Percentiles rank a stretch among this genome's conserved stretches.
phyloP scores from a whole-genome alignment of 495 filamentous ascomycete genomes.

The Neurospora sp. region DNA sequence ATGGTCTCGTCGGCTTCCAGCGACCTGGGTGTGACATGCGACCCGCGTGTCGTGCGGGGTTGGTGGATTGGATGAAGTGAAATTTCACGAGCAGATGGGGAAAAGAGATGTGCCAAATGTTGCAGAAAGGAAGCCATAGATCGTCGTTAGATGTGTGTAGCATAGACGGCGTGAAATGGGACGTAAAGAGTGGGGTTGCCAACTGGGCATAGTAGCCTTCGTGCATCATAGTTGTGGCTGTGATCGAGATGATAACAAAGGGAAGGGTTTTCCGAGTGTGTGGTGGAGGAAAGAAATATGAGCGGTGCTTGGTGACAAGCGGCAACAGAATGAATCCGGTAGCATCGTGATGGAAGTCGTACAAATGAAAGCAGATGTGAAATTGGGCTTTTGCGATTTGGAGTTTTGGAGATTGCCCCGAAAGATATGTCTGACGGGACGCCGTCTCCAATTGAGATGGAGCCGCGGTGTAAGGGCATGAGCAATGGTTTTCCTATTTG shows the following conservation, averaged over 20 bases:
- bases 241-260: background rate
- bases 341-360: background rate
- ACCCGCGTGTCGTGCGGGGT: background rate
- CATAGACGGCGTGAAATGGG: background rate
- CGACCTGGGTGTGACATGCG: background rate
- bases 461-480: background rate
- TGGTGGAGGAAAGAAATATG: background rate
- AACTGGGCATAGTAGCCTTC: background rate
- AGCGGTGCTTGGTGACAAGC: background rate
- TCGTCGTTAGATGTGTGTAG: background rate
- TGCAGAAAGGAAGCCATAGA: background rate
- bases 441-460: background rate
- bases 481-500: background rate
- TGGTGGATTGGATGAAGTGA: background rate
- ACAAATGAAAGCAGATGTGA: background rate
- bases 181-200: background rate
- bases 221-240: background rate
- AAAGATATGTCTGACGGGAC: background rate
- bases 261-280: background rate
- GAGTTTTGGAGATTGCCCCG: background rate
- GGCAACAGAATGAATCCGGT: background rate
- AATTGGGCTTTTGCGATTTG: background rate
- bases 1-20: background rate
- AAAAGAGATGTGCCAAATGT: background rate
- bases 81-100: rapidly evolving